A percentile compares a stretch with the other conserved stretches of the same genome.
Evolutionary conservation across 805 yeast genomes (phyloP).

Genomic region (Kuraishia capsulata): DNA sequence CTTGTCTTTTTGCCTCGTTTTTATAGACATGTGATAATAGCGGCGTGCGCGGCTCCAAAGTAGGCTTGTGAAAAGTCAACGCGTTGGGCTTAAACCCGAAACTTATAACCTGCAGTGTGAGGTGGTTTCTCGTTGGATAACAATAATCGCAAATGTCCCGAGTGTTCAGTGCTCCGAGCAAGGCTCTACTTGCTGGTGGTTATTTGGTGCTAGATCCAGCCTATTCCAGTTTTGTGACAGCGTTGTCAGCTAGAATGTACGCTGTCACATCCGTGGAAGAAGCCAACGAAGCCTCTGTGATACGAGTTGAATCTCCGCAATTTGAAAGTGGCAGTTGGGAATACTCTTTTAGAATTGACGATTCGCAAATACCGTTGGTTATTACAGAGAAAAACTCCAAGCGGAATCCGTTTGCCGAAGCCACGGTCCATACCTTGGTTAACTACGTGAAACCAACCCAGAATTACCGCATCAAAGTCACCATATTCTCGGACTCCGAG

Average conservation of each 20-base stretch:
- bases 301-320: conserved; percentile 65
- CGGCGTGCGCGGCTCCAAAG: no score
- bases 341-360: conserved; percentile 26
- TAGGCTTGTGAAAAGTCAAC: no score
- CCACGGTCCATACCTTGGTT: conserved; percentile 47
- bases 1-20: no score
- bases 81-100: no score
- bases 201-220: conserved; percentile 78
- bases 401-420: conserved; percentile 67
- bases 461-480: conserved; percentile 33
- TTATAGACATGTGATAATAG: no score
- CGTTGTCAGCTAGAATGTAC: conserved; percentile 85
- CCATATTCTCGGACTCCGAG: conserved; percentile 76
- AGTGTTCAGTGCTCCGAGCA: conserved; percentile 72
- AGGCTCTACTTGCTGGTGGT: conserved; percentile 92
- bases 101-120: no score
- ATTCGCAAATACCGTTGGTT: conserved; percentile 8
- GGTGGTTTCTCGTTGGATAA: no score
- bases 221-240: conserved; percentile 74
- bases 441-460: conserved; percentile 35
- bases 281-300: conserved; percentile 9
- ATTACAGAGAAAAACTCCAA: conserved; percentile 10
- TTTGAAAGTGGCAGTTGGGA: conserved; percentile 65
- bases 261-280: conserved; percentile 36
- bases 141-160: no score